These are phyloP conservation scores for Withania somnifera DNA, from an alignment of 305 asterid genomes.

Conservation along the genomic window DNA sequence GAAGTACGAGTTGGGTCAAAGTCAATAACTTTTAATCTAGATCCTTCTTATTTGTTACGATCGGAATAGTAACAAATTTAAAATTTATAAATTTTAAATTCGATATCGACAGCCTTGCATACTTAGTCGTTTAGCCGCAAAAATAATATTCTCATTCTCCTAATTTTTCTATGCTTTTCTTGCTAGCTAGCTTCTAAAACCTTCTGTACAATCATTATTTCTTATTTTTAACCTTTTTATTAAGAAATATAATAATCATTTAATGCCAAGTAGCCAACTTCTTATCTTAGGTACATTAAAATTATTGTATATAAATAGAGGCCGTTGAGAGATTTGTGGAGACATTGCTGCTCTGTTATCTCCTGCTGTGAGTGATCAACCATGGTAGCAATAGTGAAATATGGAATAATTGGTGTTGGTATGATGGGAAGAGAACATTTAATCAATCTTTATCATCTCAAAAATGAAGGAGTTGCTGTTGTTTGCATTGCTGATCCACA, in stretches of 20 bases:
- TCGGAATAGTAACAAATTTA: not conserved
- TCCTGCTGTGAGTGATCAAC: not conserved
- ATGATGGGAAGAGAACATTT: slow-evolving; percentile 99
- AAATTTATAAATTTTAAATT: not conserved
- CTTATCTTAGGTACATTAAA: not conserved
- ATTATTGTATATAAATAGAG: not conserved
- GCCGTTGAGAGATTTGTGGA: not conserved
- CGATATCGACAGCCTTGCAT: not conserved
- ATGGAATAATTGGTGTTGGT: slow-evolving; percentile 91
- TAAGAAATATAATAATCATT: not conserved
- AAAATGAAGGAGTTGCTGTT: slow-evolving; percentile 51
- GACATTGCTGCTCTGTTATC: not conserved
- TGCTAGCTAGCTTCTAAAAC: not conserved
- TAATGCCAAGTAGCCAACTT: not conserved
- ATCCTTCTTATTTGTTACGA: not conserved
- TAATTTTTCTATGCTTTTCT: not conserved
- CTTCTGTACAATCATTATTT: not conserved
- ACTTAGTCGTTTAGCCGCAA: not conserved
- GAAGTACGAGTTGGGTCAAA: no score
- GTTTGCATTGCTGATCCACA: slow-evolving; percentile 92
- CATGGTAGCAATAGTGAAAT: slow-evolving; percentile 22
- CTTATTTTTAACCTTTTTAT: not conserved
- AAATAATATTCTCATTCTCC: not conserved
- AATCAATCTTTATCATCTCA: slow-evolving; percentile 65
- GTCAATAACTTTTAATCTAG: no score